Evolutionary conservation across 164 flowering plant species (phyloP), one percentile per base, ranked within the genome.

Genomic region (Buxus sempervirens): DNA sequence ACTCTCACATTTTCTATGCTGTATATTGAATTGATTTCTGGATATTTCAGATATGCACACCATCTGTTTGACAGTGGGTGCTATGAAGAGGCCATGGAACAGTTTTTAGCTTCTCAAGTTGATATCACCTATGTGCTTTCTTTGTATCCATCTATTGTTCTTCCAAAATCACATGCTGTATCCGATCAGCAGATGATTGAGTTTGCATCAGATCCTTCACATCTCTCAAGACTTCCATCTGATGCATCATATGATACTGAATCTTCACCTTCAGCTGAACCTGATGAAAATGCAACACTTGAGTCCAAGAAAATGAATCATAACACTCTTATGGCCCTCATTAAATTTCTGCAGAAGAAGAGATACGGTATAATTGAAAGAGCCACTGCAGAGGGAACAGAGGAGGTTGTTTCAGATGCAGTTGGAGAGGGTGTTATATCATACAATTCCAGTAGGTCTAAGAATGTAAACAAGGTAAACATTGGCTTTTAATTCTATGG

Each of bases 41-140:
- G 23, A n/a, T 67, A 27, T 63, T 72, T 72, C 85, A 89, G 94
- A 75, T 96, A 88, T 82, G 99, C 95, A 55, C 98, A 91, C 74
- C 76, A 85, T 79, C 83, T 96, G 38, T 93, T 90, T 77, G 96
- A 96, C 49, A 96, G 81, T 80, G 91, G 89, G 62, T 85, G 82
- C 90, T 91, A 93, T 70, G 98, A 96, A 82, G 96, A 93, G 68
- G 98, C 99, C 64, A 93, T 96, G 98, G 98, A 96, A 65, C 97
- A 96, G 59, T 96, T 96, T 81, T 62, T 81, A 76, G 91, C 88
- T 72, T 93, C 99, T 75, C 95, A 89, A 83, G 96, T 90, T 14
- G 96, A 96, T 70, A 86, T 93, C 64, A 88, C 90, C 14, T 88
- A 91, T 77, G 95, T 93, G 62, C 96, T 96, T 58, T 85, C 97